phyloP scores from a whole-genome alignment of 2,329 filamentous ascomycete genomes.

The Neopestalotiopsis sp. region DNA sequence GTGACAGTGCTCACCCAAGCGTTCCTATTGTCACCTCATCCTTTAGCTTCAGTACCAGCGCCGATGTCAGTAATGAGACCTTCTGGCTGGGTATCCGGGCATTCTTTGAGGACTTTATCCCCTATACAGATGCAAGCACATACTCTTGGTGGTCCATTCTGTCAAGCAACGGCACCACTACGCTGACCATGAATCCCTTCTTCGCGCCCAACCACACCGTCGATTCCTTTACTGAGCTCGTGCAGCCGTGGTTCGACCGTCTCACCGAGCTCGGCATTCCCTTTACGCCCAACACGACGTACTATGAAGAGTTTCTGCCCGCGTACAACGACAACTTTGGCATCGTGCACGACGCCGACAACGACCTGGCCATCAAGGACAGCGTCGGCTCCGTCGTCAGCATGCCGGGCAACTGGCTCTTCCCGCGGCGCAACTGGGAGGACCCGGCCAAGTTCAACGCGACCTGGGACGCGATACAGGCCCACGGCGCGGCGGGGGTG shows the following conservation, averaged over 20 bases:
- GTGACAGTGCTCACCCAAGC: slow-evolving; percentile 34
- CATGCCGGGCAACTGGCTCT: slow-evolving; percentile 43
- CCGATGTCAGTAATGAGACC: slow-evolving; percentile 35
- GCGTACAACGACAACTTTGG: slow-evolving; percentile 48
- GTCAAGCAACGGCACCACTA: slow-evolving; percentile 24
- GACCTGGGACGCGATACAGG: slow-evolving; percentile 38
- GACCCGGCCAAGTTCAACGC: slow-evolving; percentile 37
- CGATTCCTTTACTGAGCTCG: slow-evolving; percentile 31
- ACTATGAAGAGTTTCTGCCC: slow-evolving; percentile 41
- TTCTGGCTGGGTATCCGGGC: slow-evolving; percentile 37
- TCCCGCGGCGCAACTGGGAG: slow-evolving; percentile 44
- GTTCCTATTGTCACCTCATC: slow-evolving; percentile 37
- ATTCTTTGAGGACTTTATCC: slow-evolving; percentile 37
- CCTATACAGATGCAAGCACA: slow-evolving; percentile 40
- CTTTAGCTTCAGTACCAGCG: slow-evolving; percentile 28
- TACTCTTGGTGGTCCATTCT: slow-evolving; percentile 39
- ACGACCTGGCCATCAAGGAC: not conserved
- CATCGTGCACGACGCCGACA: slow-evolving; percentile 27
- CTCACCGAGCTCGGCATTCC: slow-evolving; percentile 33
- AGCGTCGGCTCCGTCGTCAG: slow-evolving; percentile 29
- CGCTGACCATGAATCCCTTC: slow-evolving; percentile 39
- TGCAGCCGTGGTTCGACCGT: slow-evolving; percentile 37
- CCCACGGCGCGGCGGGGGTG: slow-evolving; percentile 38
- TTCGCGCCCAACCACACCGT: slow-evolving; percentile 35
- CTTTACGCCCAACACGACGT: slow-evolving; percentile 31